Evolutionary conservation across 179 eudicot species (phyloP).

Genomic region (Carnegiea gigantea): DNA sequence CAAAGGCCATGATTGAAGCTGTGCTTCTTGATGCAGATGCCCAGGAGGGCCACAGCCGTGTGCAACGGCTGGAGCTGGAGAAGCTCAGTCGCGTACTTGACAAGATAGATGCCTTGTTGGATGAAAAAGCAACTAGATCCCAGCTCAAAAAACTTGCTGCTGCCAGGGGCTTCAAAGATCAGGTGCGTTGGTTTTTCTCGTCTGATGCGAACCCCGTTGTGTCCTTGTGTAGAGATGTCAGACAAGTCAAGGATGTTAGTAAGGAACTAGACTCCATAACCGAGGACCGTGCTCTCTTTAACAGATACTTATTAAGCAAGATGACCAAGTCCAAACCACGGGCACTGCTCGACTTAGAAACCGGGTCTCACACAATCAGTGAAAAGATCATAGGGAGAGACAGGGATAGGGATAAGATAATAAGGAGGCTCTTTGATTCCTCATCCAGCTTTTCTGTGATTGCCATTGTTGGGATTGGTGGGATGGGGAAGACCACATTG

Average conservation of each 20-base stretch:
- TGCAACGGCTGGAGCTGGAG: conserved; percentile 7
- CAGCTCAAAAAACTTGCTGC: conserved; percentile 11
- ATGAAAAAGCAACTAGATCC: background rate
- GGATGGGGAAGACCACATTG: conserved; percentile 17
- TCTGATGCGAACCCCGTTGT: conserved; percentile 1
- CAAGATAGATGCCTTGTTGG: conserved; percentile 11
- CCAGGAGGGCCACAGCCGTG: background rate
- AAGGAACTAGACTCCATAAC: background rate
- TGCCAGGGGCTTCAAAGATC: background rate
- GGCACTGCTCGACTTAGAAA: background rate
- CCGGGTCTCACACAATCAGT: background rate
- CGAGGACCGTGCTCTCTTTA: background rate
- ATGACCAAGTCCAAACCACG: too few relatives aligned
- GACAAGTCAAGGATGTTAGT: background rate
- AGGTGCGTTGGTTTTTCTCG: conserved; percentile 13
- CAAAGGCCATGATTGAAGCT: conserved; percentile 19
- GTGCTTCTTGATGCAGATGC: conserved; percentile 18
- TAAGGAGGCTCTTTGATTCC: background rate
- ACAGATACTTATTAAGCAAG: background rate
- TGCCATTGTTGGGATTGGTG: conserved; percentile 22
- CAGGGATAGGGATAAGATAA: background rate
- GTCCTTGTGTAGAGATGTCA: conserved; percentile 1
- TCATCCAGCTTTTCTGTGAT: background rate
- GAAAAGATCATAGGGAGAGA: conserved; percentile 10
- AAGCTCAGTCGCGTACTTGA: background rate